Evolutionary conservation across 345 rosid species (phyloP), one percentile per base, ranked within the genome.

Genomic region (Citrus reticulata): DNA sequence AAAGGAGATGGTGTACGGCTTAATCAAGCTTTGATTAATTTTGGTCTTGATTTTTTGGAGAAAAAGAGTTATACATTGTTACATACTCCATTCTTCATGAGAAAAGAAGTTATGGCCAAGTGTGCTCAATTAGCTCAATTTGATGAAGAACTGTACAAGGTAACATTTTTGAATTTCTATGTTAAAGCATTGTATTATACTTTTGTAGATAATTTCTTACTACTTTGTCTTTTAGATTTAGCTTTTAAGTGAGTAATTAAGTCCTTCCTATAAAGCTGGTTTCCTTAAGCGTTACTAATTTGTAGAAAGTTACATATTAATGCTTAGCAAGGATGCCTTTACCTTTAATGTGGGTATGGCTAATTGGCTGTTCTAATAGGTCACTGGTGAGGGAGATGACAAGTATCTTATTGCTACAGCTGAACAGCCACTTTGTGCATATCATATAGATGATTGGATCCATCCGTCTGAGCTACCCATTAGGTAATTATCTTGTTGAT

Each of bases 71-170:
- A 87, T 84, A 92, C 90, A 9, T 80, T 85, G 30, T 80, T 95
- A 85, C 99, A 95, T 71, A 92, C 99, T 79, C 98, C 98, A 19
- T 93, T 88, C 88, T 89, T 95, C 81, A 93, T 91, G 96, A 90
- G 93, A 79, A 92, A 93, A 85, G 99, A 95, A 27, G 85, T 92
- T 77, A 93, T 95, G 98, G 95, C 93, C 65, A 93, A 89, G 84
- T 95, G 96, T 78, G 99, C 99, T 75, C 98, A 95, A 68, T 72
- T 95, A 81, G 90, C 95, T 20, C 98, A 93, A 81, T 93, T 95
- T 59, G 99, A 95, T 72, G 97, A 95, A 84, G 95, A 95, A 73
- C 97, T 95, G 67, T 95, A 93, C 93, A 92, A 95, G 96, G 99
- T 92, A 74, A 55, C 14, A 34, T 49, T 49, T 55, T 42, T 54